Evolutionary conservation across 305 asterid genomes (phyloP).

Genomic region (Fraxinus velutina): DNA sequence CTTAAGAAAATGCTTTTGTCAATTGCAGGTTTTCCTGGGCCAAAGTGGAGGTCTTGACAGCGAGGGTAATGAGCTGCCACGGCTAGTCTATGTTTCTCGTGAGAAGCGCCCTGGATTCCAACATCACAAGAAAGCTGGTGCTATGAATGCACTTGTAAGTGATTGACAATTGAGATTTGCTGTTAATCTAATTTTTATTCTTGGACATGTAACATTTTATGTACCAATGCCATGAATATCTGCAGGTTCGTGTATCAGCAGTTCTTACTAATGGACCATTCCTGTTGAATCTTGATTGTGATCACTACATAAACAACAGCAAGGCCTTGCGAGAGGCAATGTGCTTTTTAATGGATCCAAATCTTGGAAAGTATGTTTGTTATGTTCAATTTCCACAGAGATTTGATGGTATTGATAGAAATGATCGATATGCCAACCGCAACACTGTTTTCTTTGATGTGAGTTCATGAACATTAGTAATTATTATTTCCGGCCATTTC

Average conservation of each 20-base stretch:
- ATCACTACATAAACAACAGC: constrained; percentile 76
- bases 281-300: constrained; percentile 74
- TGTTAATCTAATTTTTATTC: background rate
- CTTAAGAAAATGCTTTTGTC: background rate
- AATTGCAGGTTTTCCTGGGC: constrained; percentile 51
- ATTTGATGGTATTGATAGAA: constrained; percentile 74
- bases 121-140: constrained; percentile 99
- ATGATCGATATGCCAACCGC: constrained; percentile 72
- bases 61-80: constrained; percentile 57
- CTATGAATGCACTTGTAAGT: constrained; percentile 80
- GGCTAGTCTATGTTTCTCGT: constrained; percentile 90
- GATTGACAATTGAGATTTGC: background rate
- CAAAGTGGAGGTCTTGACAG: constrained; percentile 62
- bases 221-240: background rate
- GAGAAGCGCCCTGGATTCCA: constrained; percentile 97
- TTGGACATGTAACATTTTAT: background rate
- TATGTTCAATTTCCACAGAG: constrained; percentile 83
- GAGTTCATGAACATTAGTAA: constrained; percentile 19
- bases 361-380: constrained; percentile 71
- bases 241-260: constrained; percentile 77
- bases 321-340: constrained; percentile 78
- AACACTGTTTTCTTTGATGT: constrained; percentile 72
- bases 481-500: constrained; percentile 2
- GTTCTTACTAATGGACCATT: constrained; percentile 85
- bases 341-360: constrained; percentile 85